Percentiles rank a stretch among this genome's conserved stretches.
phyloP scores from a whole-genome alignment of 2,329 filamentous ascomycete genomes.

The Fusarium hostae region DNA sequence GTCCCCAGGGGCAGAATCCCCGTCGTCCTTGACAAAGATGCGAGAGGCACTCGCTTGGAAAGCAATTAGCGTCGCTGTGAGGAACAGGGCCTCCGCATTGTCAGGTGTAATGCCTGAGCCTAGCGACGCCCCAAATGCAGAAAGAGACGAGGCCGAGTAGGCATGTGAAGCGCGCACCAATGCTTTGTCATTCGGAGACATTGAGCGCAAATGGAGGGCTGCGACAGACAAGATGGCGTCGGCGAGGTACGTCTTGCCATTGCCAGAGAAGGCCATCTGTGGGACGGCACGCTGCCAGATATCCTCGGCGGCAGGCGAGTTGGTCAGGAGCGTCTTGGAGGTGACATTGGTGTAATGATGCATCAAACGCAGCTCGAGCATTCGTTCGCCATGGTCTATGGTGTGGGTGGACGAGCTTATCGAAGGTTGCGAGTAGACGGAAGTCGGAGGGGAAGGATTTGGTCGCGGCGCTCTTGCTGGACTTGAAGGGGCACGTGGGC shows the following conservation, averaged over 20 bases:
- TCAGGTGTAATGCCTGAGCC: conserved; percentile 65
- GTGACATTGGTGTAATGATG: conserved; percentile 73
- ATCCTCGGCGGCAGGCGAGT: conserved; percentile 61
- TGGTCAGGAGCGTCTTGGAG: conserved; percentile 67
- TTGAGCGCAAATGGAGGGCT: conserved; percentile 69
- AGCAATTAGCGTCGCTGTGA: conserved; percentile 72
- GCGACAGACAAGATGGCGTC: conserved; percentile 73
- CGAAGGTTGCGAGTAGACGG: conserved; percentile 48
- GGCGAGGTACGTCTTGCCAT: conserved; percentile 67
- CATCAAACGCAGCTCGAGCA: conserved; percentile 71
- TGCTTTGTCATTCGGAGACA: conserved; percentile 66
- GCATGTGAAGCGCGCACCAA: conserved; percentile 71
- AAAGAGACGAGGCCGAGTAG: conserved; percentile 72
- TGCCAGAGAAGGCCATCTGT: conserved; percentile 68
- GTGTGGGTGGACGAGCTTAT: conserved; percentile 46
- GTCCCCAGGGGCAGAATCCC: conserved; percentile 51
- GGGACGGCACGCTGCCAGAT: conserved; percentile 72
- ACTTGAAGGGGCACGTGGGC: conserved; percentile 36
- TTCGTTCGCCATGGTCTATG: conserved; percentile 54
- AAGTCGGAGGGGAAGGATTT: conserved; percentile 47
- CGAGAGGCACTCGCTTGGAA: conserved; percentile 74
- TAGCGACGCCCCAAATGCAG: conserved; percentile 68
- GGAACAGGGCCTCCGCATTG: conserved; percentile 72
- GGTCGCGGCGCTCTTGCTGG: conserved; percentile 35
- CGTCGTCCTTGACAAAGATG: conserved; percentile 69